Evolutionary conservation across 345 rosid genomes (phyloP), one percentile per base, ranked within the genome.

Genomic region (Atalantia buxifolia): DNA sequence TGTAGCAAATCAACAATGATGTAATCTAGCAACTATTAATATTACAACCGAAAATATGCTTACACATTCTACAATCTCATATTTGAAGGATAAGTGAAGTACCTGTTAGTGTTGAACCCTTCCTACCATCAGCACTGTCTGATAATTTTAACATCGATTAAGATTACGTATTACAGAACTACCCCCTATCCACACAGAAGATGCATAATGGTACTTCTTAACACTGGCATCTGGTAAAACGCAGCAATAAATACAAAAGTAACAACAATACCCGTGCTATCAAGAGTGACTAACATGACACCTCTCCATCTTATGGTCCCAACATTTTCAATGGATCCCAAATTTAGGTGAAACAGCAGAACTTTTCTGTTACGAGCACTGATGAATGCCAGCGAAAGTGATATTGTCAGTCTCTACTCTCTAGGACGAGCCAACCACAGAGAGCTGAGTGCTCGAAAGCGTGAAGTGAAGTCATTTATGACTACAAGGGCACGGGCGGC

Each of bases 361-460:
- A 40, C 9, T 38, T 38, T 40, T 50, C 66, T 7, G 53, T 33
- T 24, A 50, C n/a, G 9, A 16, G 77, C 67, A 83, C 73, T 24
- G 28, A 35, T 22, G 67, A 64, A 38, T 28, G 45, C 45, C 59
- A 0, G 28, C 0, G 24, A 53, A 45, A 30, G 24, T 10, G 65
- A 53, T 27, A 13, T 10, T 30, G 19, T 87, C 81, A 89, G 82
- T 92, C 90, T 72, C 92, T 88, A 89, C 81, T 89, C 90, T 74
- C 92, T 88, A 38, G 98, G 97, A 14, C 98, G 87, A 38, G 95
- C 99, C 76, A 92, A 85, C 99, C 99, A 93, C 62, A 95, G 76
- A 31, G 98, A 95, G 83, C 99, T 92, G 31, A 95, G 99, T 8
- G 98, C 98, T 36, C 97, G 87, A 62, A 95, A 97, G 50, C 98